Percentiles rank a stretch among this genome's conserved stretches.
Conservation (phyloP, 345 rosid species). For the Clausena lansium region DNA sequence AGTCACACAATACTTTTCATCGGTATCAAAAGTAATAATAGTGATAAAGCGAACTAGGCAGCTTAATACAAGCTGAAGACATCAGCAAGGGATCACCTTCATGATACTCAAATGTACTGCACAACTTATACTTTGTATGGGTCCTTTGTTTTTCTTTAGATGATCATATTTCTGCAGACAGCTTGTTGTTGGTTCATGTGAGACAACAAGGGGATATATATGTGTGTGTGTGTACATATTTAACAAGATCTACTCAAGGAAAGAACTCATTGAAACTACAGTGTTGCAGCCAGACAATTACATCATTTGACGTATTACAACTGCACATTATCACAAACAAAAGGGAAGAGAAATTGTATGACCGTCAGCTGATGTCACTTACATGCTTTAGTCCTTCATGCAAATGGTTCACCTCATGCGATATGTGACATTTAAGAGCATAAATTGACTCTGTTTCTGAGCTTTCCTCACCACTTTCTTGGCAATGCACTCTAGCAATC, state of each 20-base stretch:
- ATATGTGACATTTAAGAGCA: slow-evolving; percentile 96
- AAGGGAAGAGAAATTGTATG: background rate
- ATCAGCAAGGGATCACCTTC: background rate
- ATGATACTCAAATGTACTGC: background rate
- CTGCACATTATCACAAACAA: background rate
- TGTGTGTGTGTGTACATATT: no score
- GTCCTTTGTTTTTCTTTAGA: background rate
- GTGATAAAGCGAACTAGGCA: background rate
- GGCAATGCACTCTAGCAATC: slow-evolving; percentile 69
- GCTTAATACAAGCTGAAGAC: background rate
- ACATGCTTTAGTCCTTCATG: slow-evolving; percentile 98
- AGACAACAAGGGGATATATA: background rate
- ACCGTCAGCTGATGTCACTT: slow-evolving; percentile 29
- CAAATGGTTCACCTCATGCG: slow-evolving; percentile 97
- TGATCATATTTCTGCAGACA: background rate
- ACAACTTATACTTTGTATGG: background rate
- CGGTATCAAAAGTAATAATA: background rate
- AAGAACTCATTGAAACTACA: slow-evolving; percentile 2
- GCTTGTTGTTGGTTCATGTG: background rate
- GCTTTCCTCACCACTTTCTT: slow-evolving; percentile 89
- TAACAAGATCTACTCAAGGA: background rate
- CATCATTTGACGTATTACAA: background rate
- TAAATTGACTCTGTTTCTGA: slow-evolving; percentile 80
- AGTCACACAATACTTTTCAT: no score
- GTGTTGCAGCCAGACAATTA: background rate